phyloP scores from a whole-genome alignment of 148 eudicot genomes.

The Camellia japonica region DNA sequence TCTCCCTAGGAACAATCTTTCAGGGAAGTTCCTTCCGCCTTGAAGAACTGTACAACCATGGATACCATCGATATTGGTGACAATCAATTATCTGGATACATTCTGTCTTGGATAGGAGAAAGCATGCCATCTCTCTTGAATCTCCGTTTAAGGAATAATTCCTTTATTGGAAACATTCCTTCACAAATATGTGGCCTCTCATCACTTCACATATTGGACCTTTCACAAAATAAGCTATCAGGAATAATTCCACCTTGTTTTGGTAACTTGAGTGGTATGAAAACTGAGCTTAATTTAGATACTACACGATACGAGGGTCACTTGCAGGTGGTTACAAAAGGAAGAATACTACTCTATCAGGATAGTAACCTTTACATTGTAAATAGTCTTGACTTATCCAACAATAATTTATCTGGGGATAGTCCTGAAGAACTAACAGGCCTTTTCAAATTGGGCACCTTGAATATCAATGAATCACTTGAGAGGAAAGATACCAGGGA shows the following conservation, averaged over 20 bases:
- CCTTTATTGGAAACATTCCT: conserved; percentile 23
- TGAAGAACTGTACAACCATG: too few relatives aligned
- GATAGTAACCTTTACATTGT: conserved; percentile 7
- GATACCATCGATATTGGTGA: too few relatives aligned
- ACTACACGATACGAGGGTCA: conserved; percentile 1
- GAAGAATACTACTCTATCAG: conserved; percentile 9
- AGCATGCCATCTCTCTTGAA: conserved; percentile 5
- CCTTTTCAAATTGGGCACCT: conserved; percentile 13
- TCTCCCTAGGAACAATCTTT: not conserved
- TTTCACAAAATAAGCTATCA: too few relatives aligned
- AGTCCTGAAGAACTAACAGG: conserved; percentile 21
- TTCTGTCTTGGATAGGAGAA: conserved; percentile 28
- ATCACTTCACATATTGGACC: conserved; percentile 7
- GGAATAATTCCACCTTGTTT: conserved; percentile 25
- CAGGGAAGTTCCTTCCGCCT: not conserved
- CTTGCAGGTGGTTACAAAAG: conserved; percentile 15
- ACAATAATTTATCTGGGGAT: conserved; percentile 21
- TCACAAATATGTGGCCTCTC: conserved; percentile 22
- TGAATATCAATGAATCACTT: conserved; percentile 25
- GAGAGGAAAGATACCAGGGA: too few relatives aligned
- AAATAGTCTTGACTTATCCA: conserved; percentile 25
- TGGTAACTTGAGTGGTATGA: conserved; percentile 19
- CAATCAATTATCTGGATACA: too few relatives aligned
- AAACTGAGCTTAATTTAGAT: not conserved
- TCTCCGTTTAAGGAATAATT: conserved; percentile 14